Percentiles rank a stretch among this genome's conserved stretches.
These are phyloP conservation scores for Fusarium sp. DNA, from an alignment of 2,329 filamentous ascomycete genomes.

Conservation along the genomic window DNA sequence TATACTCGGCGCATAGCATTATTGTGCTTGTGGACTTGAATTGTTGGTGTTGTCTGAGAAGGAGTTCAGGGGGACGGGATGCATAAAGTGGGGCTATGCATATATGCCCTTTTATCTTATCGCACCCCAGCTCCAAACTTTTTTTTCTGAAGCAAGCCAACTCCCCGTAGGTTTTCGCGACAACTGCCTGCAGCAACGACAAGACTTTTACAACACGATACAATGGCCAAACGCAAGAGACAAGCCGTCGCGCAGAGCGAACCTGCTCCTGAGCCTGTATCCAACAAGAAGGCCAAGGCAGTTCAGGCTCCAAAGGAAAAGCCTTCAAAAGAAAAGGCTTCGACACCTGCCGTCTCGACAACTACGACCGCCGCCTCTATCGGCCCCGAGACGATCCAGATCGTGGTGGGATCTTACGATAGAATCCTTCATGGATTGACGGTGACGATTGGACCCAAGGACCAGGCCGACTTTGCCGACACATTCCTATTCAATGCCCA, in stretches of 20 bases:
- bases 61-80: constrained; percentile 12
- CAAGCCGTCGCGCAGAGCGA: constrained; percentile 48
- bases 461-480: constrained; percentile 79
- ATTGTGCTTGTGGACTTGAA: constrained; percentile 12
- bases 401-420: constrained; percentile 95
- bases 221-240: constrained; percentile 65
- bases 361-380: constrained; percentile 35
- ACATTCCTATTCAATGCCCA: constrained; percentile 97
- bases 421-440: constrained; percentile 90
- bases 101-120: constrained; percentile 50
- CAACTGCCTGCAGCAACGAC: constrained; percentile 10
- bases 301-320: constrained; percentile 20
- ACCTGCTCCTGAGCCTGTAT: constrained; percentile 33
- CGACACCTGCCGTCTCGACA: constrained; percentile 28
- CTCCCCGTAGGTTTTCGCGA: constrained; percentile 9
- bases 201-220: constrained; percentile 26
- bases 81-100: constrained; percentile 38
- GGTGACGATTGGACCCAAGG: constrained; percentile 67
- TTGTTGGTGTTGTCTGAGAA: background rate
- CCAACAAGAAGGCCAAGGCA: constrained; percentile 47
- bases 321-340: constrained; percentile 36
- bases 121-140: constrained; percentile 28
- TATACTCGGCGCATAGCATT: constrained; percentile 41
- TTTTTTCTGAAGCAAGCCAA: constrained; percentile 39
- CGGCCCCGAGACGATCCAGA: constrained; percentile 75